Base-by-base conservation (phyloP, 2,329 filamentous ascomycete genomes). In the Pseudogymnoascus sp. region DNA sequence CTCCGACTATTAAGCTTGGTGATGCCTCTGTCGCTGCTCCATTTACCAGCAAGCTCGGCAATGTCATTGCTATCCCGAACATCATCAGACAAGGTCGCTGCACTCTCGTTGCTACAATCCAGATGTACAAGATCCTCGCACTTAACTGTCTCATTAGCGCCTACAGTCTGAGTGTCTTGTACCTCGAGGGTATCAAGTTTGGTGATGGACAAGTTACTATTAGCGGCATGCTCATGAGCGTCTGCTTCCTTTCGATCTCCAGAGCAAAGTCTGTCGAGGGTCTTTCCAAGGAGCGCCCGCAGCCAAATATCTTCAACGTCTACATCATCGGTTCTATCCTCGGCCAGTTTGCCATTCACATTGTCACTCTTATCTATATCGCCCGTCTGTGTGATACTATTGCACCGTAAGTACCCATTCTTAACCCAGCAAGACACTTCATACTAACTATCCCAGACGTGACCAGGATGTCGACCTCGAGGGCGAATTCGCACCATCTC, bases 51-150 rank as follows among this genome's bases (percentile, higher is more conserved):
- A 99, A 99, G 79, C 85, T 99, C 48, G 90, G 93, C 70, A 97
- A 99, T 73, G 95, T 99, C 65, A 86, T 99, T 71, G 95, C 95
- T 39, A 92, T 99, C 65, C 93, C 95, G 62, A 99, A 99, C 79
- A 99, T 99, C 72, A 95, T 99, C 73, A 90, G 95, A 65, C 95
- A 99, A 79, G 95, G 95, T 65, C 90, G 95, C 67, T 99, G 95
- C 80, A 99, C 95, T 6, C 86, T 99, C 19, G 95, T 99, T 63
- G 95, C 95, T 34, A 99, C 95, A 0, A 98, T 99, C 69, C 95
- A 99, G 81, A 99, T 99, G 93, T 99, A 99, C 86, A 99, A 97
- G 84, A 99, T 99, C 71, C 85, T 99, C 62, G 95, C 95, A 6
- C 81, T 99, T 65, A 99, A 99, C 81, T 99, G 95, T 75, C 82